Evolutionary conservation across 75 land plant genomes (phyloP).

Genomic region (Ceratopteris richardii): DNA sequence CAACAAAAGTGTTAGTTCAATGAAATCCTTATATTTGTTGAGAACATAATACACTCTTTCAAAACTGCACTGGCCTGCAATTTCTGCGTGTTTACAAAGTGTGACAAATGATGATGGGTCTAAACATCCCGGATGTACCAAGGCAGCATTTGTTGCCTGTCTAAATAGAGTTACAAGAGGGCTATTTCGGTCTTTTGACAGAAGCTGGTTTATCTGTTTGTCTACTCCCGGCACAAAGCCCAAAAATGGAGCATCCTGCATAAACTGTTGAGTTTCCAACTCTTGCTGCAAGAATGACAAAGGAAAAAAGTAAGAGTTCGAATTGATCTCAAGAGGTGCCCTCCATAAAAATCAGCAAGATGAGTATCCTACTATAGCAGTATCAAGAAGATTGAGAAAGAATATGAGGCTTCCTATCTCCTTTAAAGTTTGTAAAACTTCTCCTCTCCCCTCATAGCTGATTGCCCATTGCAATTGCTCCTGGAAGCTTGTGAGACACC

Average conservation of each 20-base stretch:
- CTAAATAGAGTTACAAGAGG: constrained; percentile 71
- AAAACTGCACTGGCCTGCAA: constrained; percentile 47
- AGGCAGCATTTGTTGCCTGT: constrained; percentile 44
- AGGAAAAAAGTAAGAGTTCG: neutral
- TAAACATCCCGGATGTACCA: constrained; percentile 37
- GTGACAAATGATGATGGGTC: constrained; percentile 47
- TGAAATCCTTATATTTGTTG: neutral
- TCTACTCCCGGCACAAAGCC: constrained; percentile 77
- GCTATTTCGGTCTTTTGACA: constrained; percentile 42
- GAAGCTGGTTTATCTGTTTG: constrained; percentile 50
- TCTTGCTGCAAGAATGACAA: constrained; percentile 49
- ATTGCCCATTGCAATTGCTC: constrained; percentile 80
- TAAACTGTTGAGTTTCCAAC: constrained; percentile 64
- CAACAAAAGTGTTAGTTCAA: neutral
- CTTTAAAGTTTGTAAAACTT: constrained; percentile 69
- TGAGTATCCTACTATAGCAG: constrained; percentile 54
- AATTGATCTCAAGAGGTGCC: neutral
- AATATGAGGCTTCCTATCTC: constrained; percentile 79
- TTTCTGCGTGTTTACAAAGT: constrained; percentile 93
- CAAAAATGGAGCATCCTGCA: constrained; percentile 95
- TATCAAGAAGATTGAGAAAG: constrained; percentile 81
- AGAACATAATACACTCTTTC: neutral
- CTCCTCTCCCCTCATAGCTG: constrained; percentile 53
- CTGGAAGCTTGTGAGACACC: constrained; percentile 52
- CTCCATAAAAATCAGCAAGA: neutral